These are phyloP conservation scores for Cryphonectria nitschkei DNA, from an alignment of 2,329 filamentous ascomycete species.

Conservation along the genomic window DNA sequence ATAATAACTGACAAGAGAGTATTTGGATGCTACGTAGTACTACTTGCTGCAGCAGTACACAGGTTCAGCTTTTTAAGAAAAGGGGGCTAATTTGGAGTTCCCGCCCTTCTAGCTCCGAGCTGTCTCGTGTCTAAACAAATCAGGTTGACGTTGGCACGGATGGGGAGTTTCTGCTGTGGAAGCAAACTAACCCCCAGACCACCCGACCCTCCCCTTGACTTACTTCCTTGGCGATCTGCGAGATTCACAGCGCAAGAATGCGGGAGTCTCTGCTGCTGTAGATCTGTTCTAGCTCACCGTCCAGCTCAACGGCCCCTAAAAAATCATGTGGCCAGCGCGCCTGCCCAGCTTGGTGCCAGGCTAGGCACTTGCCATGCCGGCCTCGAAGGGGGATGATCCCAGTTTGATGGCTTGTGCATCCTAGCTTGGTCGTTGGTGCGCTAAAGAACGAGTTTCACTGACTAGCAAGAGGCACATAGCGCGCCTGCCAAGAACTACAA, in stretches of 20 bases:
- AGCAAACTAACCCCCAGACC: not conserved
- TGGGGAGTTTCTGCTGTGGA: not conserved
- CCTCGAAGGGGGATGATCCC: not conserved
- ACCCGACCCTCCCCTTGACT: too few species aligned
- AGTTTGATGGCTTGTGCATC: not conserved
- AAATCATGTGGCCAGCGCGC: constrained; percentile 13
- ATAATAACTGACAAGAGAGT: not conserved
- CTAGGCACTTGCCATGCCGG: constrained; percentile 7
- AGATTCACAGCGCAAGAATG: constrained; percentile 4
- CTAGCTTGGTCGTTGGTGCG: not conserved
- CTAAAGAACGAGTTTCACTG: constrained; percentile 15
- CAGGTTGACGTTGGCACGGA: not conserved
- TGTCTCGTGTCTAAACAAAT: not conserved
- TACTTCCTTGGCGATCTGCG: constrained; percentile 10
- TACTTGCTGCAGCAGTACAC: not conserved
- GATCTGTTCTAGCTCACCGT: constrained; percentile 5
- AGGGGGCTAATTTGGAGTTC: constrained; percentile 12
- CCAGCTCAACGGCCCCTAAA: constrained; percentile 22
- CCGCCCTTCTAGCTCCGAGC: not conserved
- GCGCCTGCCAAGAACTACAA: not conserved
- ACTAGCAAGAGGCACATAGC: not conserved
- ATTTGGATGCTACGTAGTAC: not conserved
- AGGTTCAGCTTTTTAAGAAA: not conserved
- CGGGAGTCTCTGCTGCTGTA: constrained; percentile 6
- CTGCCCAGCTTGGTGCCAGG: not conserved